Base-by-base conservation (phyloP, 2,329 filamentous ascomycete species). In the Fusarium sp. region DNA sequence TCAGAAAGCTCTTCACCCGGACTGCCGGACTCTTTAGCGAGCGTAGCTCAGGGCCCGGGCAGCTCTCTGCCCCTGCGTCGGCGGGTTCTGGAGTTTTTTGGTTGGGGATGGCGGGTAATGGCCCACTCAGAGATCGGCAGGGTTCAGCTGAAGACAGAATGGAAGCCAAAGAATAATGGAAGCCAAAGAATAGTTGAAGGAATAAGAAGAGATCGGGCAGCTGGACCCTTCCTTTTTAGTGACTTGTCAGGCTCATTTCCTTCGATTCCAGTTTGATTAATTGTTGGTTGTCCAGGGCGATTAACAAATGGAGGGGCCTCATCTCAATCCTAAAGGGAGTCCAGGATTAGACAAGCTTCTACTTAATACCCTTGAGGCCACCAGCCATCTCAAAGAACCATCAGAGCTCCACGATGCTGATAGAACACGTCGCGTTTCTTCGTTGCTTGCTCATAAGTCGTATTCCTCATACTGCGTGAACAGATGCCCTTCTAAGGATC, bases 121-220 rank as follows among this genome's bases (percentile, higher is more conserved):
- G 62, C 57, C 66, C 66, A 70, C 53, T 59, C 44, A 37, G 16
- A 56, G 53, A 70, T 65, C 62, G 46, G 34, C 68, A 70, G 63
- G 66, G 68, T 70, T 67, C 48, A 70, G 39, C 44, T 54, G 43
- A 31, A 28, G 37, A 52, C 40, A 60, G 39, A 50, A 23, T 23
- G 23, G 23, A 23, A 23, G 23, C 23, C 9, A 36, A 43, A 27
- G 16, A 51, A 18, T 36, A 23, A 23, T 23, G 23, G 23, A 23
- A 23, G 23, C 23, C 9, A 36, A 43, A 27, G 16, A 51, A 18
- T 36, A 34, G 37, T 51, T 15, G 7, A 51, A 15, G 34, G 34
- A 36, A 39, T 11, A 39, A 18, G 40, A 23, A 23, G n/a, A 16
- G 44, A 7, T 12, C 27, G 48, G 31, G 3, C n/a, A 51, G 16